These are phyloP conservation scores for Zygoascus sp. DNA, from an alignment of 1,139 yeast species.

Conservation along the genomic window DNA sequence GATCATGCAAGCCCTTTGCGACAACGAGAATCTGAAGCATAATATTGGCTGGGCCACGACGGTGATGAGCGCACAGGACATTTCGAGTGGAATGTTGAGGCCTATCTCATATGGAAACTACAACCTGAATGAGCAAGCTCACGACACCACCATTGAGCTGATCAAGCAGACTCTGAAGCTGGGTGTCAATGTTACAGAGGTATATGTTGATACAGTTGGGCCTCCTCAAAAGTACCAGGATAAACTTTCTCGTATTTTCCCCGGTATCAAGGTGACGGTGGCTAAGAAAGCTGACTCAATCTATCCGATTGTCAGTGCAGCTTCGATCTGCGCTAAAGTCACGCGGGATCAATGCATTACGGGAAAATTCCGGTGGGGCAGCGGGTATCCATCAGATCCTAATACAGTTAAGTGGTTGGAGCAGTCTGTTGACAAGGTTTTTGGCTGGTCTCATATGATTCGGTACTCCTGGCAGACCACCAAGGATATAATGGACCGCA, in stretches of 20 bases:
- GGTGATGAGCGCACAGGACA: constrained; percentile 81
- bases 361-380: constrained; percentile 52
- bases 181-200: constrained; percentile 61
- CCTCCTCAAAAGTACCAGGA: constrained; percentile 83
- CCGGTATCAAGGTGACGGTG: constrained; percentile 70
- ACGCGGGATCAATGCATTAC: constrained; percentile 75
- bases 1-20: constrained; percentile 57
- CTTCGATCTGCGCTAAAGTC: constrained; percentile 96
- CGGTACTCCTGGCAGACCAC: constrained; percentile 96
- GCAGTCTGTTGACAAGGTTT: constrained; percentile 57
- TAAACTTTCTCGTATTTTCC: constrained; percentile 66
- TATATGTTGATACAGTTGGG: constrained; percentile 89
- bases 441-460: constrained; percentile 81
- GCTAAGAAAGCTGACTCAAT: constrained; percentile 92
- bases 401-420: constrained; percentile 72
- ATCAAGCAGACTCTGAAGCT: constrained; percentile 57
- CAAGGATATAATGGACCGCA: constrained; percentile 57
- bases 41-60: constrained; percentile 88
- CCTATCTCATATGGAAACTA: constrained; percentile 50
- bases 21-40: constrained; percentile 40
- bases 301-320: constrained; percentile 93
- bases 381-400: constrained; percentile 95
- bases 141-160: constrained; percentile 80
- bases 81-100: constrained; percentile 81
- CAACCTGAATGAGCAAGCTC: constrained; percentile 93